Percentiles rank a stretch among this genome's conserved stretches.
These are phyloP conservation scores for Lactifluus hygrophoroides DNA, from an alignment of 768 basidiomycete species.

Conservation along the genomic window DNA sequence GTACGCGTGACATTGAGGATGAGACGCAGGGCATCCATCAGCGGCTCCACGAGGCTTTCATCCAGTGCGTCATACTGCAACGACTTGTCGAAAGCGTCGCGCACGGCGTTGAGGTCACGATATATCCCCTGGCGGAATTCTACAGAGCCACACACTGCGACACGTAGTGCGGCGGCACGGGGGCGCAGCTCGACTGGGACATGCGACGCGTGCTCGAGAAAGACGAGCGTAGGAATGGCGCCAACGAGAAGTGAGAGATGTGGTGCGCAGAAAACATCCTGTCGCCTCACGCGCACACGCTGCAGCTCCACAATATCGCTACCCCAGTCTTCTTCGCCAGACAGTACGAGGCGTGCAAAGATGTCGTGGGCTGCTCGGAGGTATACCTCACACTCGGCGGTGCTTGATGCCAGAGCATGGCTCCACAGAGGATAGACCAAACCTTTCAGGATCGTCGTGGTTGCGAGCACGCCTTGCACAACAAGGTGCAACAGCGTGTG, in stretches of 20 bases:
- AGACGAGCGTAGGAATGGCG: slow-evolving; percentile 60
- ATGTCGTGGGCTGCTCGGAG: slow-evolving; percentile 56
- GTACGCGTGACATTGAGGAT: slow-evolving; percentile 57
- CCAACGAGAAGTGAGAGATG: slow-evolving; percentile 57
- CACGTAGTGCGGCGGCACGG: slow-evolving; percentile 44
- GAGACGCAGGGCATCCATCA: slow-evolving; percentile 57
- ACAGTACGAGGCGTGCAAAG: slow-evolving; percentile 51
- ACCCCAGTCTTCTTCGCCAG: slow-evolving; percentile 36
- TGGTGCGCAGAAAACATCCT: slow-evolving; percentile 55
- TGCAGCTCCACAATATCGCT: slow-evolving; percentile 57
- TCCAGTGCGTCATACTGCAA: slow-evolving; percentile 41
- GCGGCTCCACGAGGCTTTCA: slow-evolving; percentile 48
- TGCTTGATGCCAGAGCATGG: slow-evolving; percentile 37
- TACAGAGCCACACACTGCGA: slow-evolving; percentile 48
- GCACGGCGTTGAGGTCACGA: slow-evolving; percentile 62
- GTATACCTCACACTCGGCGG: slow-evolving; percentile 37
- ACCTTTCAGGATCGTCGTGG: slow-evolving; percentile 64
- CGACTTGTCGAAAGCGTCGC: slow-evolving; percentile 58
- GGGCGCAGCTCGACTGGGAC: slow-evolving; percentile 43
- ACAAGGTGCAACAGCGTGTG: slow-evolving; percentile 56
- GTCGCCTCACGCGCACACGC: slow-evolving; percentile 57
- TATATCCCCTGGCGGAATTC: slow-evolving; percentile 74
- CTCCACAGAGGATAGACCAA: slow-evolving; percentile 77
- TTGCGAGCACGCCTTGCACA: slow-evolving; percentile 57
- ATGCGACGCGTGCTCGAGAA: slow-evolving; percentile 53